phyloP scores from a whole-genome alignment of 352 stramenopile species.

The Phytopythium montanum region DNA sequence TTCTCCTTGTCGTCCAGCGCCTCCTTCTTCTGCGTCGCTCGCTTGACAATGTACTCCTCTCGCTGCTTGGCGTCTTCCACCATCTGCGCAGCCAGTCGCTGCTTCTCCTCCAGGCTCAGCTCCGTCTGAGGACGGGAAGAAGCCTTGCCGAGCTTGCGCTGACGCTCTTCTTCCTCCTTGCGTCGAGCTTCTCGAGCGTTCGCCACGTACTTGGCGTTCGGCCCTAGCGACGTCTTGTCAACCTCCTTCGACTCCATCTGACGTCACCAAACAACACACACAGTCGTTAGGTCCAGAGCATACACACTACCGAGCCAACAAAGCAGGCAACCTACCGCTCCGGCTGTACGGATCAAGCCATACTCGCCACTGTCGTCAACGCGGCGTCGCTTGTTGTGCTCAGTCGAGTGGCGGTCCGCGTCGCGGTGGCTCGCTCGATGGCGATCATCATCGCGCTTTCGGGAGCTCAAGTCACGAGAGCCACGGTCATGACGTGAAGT shows the following conservation, averaged over 20 bases:
- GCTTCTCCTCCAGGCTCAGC: constrained; percentile 60
- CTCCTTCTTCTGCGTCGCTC: constrained; percentile 42
- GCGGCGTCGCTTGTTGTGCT: constrained; percentile 8
- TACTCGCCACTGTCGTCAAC: constrained; percentile 39
- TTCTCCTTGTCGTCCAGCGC: constrained; percentile 54
- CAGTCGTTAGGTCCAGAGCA: neutral
- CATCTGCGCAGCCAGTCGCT: constrained; percentile 62
- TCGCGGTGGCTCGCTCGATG: neutral
- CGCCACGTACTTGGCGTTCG: constrained; percentile 70
- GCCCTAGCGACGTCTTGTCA: constrained; percentile 72
- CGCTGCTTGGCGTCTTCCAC: constrained; percentile 65
- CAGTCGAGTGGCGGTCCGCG: constrained; percentile 3
- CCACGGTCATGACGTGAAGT: constrained; percentile 1
- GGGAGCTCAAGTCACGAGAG: constrained; percentile 2
- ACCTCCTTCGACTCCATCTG: constrained; percentile 66
- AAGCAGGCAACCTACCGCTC: constrained; percentile 26
- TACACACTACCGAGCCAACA: constrained; percentile 3
- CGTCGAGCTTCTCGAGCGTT: constrained; percentile 67
- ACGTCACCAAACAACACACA: neutral
- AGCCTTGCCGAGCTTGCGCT: constrained; percentile 52
- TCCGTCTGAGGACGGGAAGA: constrained; percentile 8
- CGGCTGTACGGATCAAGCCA: constrained; percentile 52
- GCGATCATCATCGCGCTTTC: neutral
- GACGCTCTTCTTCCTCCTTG: constrained; percentile 66
- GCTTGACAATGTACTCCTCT: constrained; percentile 57